Evolutionary conservation across 768 basidiomycete species (phyloP).

Genomic region (Collybia mongolica): DNA sequence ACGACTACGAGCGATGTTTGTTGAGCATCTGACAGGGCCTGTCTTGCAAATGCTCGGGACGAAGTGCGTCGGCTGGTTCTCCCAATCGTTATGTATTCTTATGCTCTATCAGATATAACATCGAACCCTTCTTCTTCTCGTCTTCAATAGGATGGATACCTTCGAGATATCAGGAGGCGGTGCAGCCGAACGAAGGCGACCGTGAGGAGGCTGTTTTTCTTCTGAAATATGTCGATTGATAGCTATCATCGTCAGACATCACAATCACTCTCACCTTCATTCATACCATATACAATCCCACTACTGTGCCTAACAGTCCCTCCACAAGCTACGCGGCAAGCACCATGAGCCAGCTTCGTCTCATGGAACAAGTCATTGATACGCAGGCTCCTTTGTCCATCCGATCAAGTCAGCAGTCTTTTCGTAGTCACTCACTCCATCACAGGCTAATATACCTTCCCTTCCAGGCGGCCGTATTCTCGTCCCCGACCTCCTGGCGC

Average conservation of each 20-base stretch:
- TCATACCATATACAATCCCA: conserved; percentile 33
- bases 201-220: conserved; percentile 28
- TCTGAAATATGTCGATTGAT: not conserved
- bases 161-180: conserved; percentile 50
- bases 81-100: not conserved
- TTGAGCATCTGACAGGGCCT: conserved; percentile 47
- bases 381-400: conserved; percentile 49
- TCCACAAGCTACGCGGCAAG: conserved; percentile 13
- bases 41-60: conserved; percentile 57
- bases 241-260: conserved; percentile 38
- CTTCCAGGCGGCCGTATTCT: conserved; percentile 29
- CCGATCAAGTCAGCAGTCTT: conserved; percentile 28
- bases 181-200: conserved; percentile 28
- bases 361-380: conserved; percentile 40
- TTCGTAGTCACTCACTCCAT: not conserved
- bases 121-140: conserved; percentile 68
- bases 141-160: conserved; percentile 64
- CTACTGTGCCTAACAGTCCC: conserved; percentile 18
- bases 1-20: conserved; percentile 49
- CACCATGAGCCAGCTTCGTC: conserved; percentile 5
- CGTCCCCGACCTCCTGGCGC: conserved; percentile 47
- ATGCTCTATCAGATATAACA: conserved; percentile 32
- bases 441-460: not conserved
- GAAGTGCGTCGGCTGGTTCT: conserved; percentile 22
- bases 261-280: conserved; percentile 56